phyloP scores from a whole-genome alignment of 2,329 filamentous ascomycete genomes.

The Phialemoniopsis sp. region DNA sequence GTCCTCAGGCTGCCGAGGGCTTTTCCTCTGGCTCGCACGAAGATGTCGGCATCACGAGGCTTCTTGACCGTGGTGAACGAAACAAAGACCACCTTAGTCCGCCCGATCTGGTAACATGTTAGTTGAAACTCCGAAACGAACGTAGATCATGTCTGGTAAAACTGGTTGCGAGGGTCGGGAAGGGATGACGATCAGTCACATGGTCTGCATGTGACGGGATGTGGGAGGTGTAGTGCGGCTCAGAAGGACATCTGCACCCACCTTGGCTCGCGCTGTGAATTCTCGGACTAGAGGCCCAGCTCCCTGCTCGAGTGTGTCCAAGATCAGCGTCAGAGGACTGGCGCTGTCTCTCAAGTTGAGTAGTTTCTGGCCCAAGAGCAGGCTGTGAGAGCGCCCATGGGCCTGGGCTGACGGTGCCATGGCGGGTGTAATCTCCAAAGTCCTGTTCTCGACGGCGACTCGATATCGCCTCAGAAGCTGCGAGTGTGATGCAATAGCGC shows the following conservation, averaged over 20 bases:
- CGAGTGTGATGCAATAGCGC: no score
- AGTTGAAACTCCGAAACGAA: neutral
- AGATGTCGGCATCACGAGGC: slow-evolving; percentile 60
- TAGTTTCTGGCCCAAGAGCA: slow-evolving; percentile 19
- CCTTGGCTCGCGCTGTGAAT: slow-evolving; percentile 72
- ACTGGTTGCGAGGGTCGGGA: neutral
- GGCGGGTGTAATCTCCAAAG: neutral
- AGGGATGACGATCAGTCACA: no score
- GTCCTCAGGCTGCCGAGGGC: slow-evolving; percentile 49
- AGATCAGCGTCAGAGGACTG: slow-evolving; percentile 80
- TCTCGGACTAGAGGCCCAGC: slow-evolving; percentile 67
- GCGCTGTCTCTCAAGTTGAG: slow-evolving; percentile 40
- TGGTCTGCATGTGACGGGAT: neutral
- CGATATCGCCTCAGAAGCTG: no score
- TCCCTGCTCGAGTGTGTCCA: slow-evolving; percentile 82
- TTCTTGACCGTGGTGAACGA: slow-evolving; percentile 71
- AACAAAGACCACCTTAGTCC: slow-evolving; percentile 69
- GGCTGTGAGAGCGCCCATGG: slow-evolving; percentile 16
- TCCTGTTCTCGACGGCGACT: no score
- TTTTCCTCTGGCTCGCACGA: slow-evolving; percentile 62
- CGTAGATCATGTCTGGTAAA: no score
- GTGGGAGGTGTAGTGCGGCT: no score
- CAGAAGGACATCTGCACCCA: slow-evolving; percentile 22
- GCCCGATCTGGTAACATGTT: slow-evolving; percentile 43
- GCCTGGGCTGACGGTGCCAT: slow-evolving; percentile 16